Base-by-base conservation (phyloP, 805 yeast species). In the Monosporozyma unispora region DNA sequence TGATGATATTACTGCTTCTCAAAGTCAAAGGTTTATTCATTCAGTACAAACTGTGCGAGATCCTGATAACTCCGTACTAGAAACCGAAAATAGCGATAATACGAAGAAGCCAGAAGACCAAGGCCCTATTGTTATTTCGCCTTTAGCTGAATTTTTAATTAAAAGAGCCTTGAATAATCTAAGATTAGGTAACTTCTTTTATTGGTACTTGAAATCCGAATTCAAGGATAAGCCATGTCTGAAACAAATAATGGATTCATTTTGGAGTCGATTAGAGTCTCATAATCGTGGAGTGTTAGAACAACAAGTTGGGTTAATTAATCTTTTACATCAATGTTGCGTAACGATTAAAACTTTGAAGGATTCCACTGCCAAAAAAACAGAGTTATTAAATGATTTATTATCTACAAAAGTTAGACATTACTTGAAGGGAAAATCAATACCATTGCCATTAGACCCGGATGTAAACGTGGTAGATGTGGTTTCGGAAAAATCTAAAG, bases 201-300 rank as follows among this genome's bases (percentile, higher is more conserved):
- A 87, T 64, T 93, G 99, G 98, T 87, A 84, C 61, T 76, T 93
- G 46, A 83, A 82, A 54, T 96, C 95, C 1, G 97, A 91, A 60
- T 78, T 84, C 28, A 87, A 84, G 58, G 96, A 87, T 50, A 77
- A 75, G 40, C 76, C 75, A 2, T 31, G 69, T 72, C 22, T 80
- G 68, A 57, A 67, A 64, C 77, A 74, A 16, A 73, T 80, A 7
- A 54, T 77, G 40, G 70, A 72, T 6, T 75, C 76, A 41, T 80
- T 75, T 54, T 55, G 72, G 52, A 64, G 68, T 38, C 68, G 63
- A 56, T 50, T 63, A 54, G 53, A 58, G 48, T 57, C 47, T 49
- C 63, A 55, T 10, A 47, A 55, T 35, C 57, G 59, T 29, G 46
- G 47, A 4, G 61, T 64, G 31, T 57, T 82, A 55, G 68, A 67